A percentile compares a stretch with the other conserved stretches of the same genome.
Evolutionary conservation across 2,329 filamentous ascomycete genomes (phyloP).

Genomic region (Lasiodiplodia gonubiensis): DNA sequence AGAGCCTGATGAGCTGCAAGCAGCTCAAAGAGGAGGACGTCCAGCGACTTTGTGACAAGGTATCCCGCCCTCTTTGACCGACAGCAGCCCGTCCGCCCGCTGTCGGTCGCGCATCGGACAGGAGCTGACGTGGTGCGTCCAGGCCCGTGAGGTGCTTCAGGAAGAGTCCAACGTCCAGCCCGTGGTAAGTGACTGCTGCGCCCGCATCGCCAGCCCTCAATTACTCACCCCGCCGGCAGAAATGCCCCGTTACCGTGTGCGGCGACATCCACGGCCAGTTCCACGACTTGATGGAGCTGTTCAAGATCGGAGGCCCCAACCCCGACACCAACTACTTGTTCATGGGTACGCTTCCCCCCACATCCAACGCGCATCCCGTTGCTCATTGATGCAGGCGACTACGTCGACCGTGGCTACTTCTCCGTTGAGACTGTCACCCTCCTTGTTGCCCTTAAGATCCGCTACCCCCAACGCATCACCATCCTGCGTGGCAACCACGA

Average conservation of each 20-base stretch:
- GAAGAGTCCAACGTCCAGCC: slow-evolving; percentile 99
- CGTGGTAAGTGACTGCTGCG: slow-evolving; percentile 70
- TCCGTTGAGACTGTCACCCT: slow-evolving; percentile 98
- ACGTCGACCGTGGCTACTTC: slow-evolving; percentile 98
- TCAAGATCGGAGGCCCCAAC: slow-evolving; percentile 97
- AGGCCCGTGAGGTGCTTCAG: slow-evolving; percentile 95
- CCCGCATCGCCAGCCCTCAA: neutral
- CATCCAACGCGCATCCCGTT: slow-evolving; percentile 23
- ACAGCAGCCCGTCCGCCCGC: neutral
- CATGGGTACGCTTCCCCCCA: slow-evolving; percentile 71
- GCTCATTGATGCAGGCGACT: slow-evolving; percentile 72
- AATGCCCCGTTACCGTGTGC: slow-evolving; percentile 98
- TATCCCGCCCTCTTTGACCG: slow-evolving; percentile 46
- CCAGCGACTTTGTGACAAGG: slow-evolving; percentile 96
- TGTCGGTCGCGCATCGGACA: slow-evolving; percentile 9
- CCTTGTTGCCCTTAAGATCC: slow-evolving; percentile 94
- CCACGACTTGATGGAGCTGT: slow-evolving; percentile 98
- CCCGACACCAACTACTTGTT: slow-evolving; percentile 99
- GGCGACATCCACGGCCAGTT: slow-evolving; percentile 99
- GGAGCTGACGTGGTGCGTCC: slow-evolving; percentile 31
- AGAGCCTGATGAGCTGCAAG: slow-evolving; percentile 98
- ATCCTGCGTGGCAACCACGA: slow-evolving; percentile 93
- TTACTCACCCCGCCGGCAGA: slow-evolving; percentile 51
- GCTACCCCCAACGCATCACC: slow-evolving; percentile 96
- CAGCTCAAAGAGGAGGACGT: slow-evolving; percentile 94